Evolutionary conservation across 768 basidiomycete species (phyloP), one percentile per base, ranked within the genome.

Genomic region (Auricularia cornea): DNA sequence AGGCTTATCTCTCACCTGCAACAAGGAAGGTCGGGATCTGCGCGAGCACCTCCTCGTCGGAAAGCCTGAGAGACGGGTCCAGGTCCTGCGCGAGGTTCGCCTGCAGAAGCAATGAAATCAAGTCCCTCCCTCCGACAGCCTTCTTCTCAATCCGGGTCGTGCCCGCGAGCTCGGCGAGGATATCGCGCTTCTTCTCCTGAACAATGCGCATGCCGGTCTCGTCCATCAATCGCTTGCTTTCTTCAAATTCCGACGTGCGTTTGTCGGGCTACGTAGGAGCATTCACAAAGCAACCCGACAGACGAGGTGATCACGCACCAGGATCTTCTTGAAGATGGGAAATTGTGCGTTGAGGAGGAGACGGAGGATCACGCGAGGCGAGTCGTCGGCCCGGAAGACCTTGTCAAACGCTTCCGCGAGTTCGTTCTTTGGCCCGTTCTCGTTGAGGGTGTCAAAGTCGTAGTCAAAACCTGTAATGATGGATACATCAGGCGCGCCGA

Each of bases 21-120:
- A 83, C 76, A 16, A 86, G 68, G 71, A 86, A 84, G 0, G 85
- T 86, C 0, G 83, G 82, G 0, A 85, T 80, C 77, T 86, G 75
- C 2, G 72, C 69, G 5, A 72, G 52, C 30, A 76, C 69, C 26
- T 76, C 74, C 30, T 66, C 65, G 48, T 76, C 75, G 23, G 66
- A 67, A 65, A 76, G 65, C 31, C 65, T 66, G 63, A 68, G 67
- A 11, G 51, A 64, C 3, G 67, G 68, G 2, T 68, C 64, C 2
- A 71, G 52, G 60, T 75, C 74, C 10, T 65, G 59, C 2, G 72
- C 72, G 64, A 76, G 70, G 56, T 76, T 76, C 18, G 74, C 70
- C 54, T 66, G 66, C 32, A 75, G 57, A 12, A 74, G 66, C 20
- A 71, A 35, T 30, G 70, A 72, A 31, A 74, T 67, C 6, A 74